phyloP scores from a whole-genome alignment of 1,284 basidiomycete genomes.

The Irpex sp. region DNA sequence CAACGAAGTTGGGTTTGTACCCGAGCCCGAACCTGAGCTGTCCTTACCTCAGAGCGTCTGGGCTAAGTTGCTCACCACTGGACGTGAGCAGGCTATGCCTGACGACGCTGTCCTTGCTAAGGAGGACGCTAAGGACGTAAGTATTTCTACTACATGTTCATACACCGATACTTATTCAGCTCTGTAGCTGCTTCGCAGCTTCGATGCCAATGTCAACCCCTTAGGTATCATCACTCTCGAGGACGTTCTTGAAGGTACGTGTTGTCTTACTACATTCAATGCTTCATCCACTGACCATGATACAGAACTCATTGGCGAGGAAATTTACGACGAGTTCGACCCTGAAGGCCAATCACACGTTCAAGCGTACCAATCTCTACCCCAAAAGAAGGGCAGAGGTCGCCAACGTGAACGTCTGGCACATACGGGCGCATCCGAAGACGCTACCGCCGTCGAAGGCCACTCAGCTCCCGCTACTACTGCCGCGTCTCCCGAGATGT shows the following conservation, averaged over 20 bases:
- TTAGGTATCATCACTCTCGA: slow-evolving; percentile 91
- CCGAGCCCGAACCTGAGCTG: slow-evolving; percentile 1
- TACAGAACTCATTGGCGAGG: slow-evolving; percentile 80
- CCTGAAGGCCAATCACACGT: slow-evolving; percentile 24
- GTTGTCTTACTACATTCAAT: background rate
- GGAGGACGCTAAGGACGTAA: slow-evolving; percentile 59
- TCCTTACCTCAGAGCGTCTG: slow-evolving; percentile 11
- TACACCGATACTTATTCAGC: background rate
- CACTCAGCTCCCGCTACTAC: background rate
- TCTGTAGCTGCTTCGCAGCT: slow-evolving; percentile 60
- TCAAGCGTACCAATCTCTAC: slow-evolving; percentile 14
- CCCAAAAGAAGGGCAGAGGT: slow-evolving; percentile 13
- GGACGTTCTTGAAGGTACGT: slow-evolving; percentile 79
- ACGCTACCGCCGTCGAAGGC: slow-evolving; percentile 2
- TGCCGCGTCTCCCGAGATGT: background rate
- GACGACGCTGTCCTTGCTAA: slow-evolving; percentile 74
- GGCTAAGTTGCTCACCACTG: slow-evolving; percentile 27
- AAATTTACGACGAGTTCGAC: slow-evolving; percentile 86
- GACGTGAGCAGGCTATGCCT: slow-evolving; percentile 74
- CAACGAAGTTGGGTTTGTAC: background rate
- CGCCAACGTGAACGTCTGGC: slow-evolving; percentile 3
- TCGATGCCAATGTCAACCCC: slow-evolving; percentile 69
- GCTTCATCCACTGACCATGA: background rate
- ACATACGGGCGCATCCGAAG: slow-evolving; percentile 4
- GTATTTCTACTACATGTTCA: slow-evolving; percentile 11